Evolutionary conservation across 2,329 filamentous ascomycete species (phyloP), one percentile per base, ranked within the genome.

Genomic region (Calycina herbarum): DNA sequence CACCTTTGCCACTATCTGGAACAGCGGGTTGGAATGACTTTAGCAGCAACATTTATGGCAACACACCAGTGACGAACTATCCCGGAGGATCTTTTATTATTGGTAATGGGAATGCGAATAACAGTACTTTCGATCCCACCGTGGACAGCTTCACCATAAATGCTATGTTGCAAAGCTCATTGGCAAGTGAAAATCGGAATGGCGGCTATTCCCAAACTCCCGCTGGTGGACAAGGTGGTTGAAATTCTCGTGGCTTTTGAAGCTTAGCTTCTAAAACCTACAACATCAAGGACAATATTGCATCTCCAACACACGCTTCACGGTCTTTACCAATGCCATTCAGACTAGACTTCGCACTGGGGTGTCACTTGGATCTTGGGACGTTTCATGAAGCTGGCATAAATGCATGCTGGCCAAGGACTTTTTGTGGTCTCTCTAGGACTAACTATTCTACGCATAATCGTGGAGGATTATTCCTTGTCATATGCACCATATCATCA

Each of bases 1-100:
- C 71, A 51, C 73, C 68, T 51, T 59, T 54, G 20, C 61, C 63
- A 1, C 66, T 70, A 57, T 59, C 70, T 15, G 68, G 65, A n/a
- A 72, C 71, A 20, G 73, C 73, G 48, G 72, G 68, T 6, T 85
- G 85, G 68, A 82, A 83, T 15, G 77, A 84, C 64, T 75, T 78
- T 1, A 85, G 83, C 72, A 85, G 82, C 48, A 54, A 27, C 68
- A 69, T 86, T 27, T 84, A 82, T 64, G 79, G 78, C 51, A 80
- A 83, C 40, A 83, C 82, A 5, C 82, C 82, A 61, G 66, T 71
- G 29, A 66, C 57, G n/a, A 31, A 42, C 24, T 54, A 62, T 62
- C 65, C n/a, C 3, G 48, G 48, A 10, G 48, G 63, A 57, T 54
- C 56, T 35, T 56, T 58, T 59, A 59, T 60, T 20, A 58, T n/a